Conservation (phyloP, 257 asterid species). For the Avicennia marina region DNA sequence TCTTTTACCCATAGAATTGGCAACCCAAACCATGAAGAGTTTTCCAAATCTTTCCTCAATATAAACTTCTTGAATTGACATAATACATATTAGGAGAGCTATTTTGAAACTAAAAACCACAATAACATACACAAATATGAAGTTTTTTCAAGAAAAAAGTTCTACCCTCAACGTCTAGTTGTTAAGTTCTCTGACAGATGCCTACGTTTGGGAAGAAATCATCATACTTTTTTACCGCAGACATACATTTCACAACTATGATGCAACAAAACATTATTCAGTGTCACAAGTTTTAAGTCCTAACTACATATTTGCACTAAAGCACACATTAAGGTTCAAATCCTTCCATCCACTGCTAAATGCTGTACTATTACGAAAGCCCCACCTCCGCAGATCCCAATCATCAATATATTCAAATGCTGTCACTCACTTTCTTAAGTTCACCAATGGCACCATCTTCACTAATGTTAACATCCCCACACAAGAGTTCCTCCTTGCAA, state of each 20-base stretch:
- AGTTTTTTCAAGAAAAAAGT: not conserved
- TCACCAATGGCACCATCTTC: constrained; percentile 28
- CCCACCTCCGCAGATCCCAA: constrained; percentile 91
- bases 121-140: too few relatives aligned
- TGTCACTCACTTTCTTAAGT: constrained; percentile 49
- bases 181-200: not conserved
- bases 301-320: too few relatives aligned
- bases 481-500: constrained; percentile 63
- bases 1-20: not conserved
- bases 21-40: constrained; percentile 1
- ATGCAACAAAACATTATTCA: too few relatives aligned
- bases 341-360: constrained; percentile 89
- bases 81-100: not conserved
- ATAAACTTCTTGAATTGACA: not conserved
- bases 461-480: constrained; percentile 17
- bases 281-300: too few relatives aligned
- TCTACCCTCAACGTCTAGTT: not conserved
- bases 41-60: not conserved
- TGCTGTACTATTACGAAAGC: constrained; percentile 72
- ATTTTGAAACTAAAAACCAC: not conserved
- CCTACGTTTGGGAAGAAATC: too few relatives aligned
- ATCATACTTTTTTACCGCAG: too few relatives aligned
- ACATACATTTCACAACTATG: too few relatives aligned
- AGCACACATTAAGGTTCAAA: constrained; percentile 47
- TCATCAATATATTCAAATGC: constrained; percentile 84